Evolutionary conservation across 208 protist species (phyloP), one percentile per base, ranked within the genome.

Genomic region (Crithidia expoeki): DNA sequence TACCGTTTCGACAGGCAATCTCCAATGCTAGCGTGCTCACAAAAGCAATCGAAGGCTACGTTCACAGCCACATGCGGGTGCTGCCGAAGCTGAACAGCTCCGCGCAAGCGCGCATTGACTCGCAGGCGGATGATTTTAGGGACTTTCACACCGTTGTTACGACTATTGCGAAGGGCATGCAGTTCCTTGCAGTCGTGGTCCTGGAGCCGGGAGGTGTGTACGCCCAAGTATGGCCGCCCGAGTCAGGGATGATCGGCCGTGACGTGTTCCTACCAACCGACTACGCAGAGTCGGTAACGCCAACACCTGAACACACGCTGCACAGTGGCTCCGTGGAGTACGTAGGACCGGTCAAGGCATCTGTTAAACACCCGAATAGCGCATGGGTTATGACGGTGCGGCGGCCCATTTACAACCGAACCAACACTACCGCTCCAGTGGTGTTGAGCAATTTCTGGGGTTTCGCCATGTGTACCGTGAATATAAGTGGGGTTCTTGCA

Each of bases 401-500:
- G 19, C 36, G 65, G 30, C 84, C 86, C 46, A 61, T 94, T 12
- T 92, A 83, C 75, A 83, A 82, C 17, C 60, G 60, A 49, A 65
- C 53, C 34, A 78, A 36, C 30, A 30, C 23, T 10, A 38, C 25
- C 7, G 50, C 27, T 5, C 21, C 51, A 16, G 38, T 47, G 4
- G 11, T 30, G 12, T 32, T 44, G 7, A 23, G 72, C 10, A 85
- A 66, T 46, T 95, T 95, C 65, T 95, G 90, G 88, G 90, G 90
- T 47, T 93, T 95, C 57, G 56, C 72, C 7, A 32, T 67, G 25
- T 46, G 74, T 25, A 47, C 68, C 2, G 57, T 88, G 7, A 85
- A 88, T 65, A 62, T 95, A 32, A 81, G 60, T 33, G 42, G 47
- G 9, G 55, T 86, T 1, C 52, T 93, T 28, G 60, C 66, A 14